Evolutionary conservation across 371 early-diverging fungal genomes (phyloP).

Genomic region (Blastocladiella emersonii): DNA sequence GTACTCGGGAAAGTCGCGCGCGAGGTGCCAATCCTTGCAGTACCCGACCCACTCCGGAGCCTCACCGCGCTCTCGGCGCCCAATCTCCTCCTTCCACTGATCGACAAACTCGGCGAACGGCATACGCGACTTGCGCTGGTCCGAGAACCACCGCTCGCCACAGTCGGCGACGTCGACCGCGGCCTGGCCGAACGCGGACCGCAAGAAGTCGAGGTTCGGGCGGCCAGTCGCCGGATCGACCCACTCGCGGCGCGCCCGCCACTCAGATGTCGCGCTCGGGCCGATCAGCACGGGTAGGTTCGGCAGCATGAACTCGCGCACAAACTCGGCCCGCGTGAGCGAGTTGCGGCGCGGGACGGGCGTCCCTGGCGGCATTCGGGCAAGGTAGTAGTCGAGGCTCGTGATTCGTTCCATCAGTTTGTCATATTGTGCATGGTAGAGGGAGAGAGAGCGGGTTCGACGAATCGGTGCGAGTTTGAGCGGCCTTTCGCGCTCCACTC

Average conservation of each 20-base stretch:
- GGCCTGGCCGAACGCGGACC: neutral
- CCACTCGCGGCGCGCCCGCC: slow-evolving; percentile 51
- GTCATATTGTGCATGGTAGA: too few species aligned
- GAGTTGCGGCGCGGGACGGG: neutral
- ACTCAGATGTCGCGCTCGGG: slow-evolving; percentile 29
- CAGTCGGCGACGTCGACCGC: slow-evolving; percentile 2
- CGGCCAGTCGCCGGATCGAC: slow-evolving; percentile 17
- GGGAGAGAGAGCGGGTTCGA: too few species aligned
- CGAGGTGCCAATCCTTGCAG: slow-evolving; percentile 60
- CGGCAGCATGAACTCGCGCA: slow-evolving; percentile 30
- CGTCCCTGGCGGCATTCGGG: too few species aligned
- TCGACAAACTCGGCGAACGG: slow-evolving; percentile 33
- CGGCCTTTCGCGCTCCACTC: too few species aligned
- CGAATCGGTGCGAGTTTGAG: too few species aligned
- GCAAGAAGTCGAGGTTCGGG: slow-evolving; percentile 7
- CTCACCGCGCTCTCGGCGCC: neutral
- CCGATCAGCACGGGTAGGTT: slow-evolving; percentile 50
- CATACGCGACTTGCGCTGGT: slow-evolving; percentile 20
- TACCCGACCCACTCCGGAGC: slow-evolving; percentile 25
- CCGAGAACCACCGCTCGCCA: neutral
- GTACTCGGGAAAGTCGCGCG: slow-evolving; percentile 29
- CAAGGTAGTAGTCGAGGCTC: too few species aligned
- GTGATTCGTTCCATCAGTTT: too few species aligned
- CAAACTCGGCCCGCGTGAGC: slow-evolving; percentile 22
- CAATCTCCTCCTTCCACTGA: slow-evolving; percentile 23